Conservation (phyloP, 1,139 yeast species). For the Geotrichum restrictum region DNA sequence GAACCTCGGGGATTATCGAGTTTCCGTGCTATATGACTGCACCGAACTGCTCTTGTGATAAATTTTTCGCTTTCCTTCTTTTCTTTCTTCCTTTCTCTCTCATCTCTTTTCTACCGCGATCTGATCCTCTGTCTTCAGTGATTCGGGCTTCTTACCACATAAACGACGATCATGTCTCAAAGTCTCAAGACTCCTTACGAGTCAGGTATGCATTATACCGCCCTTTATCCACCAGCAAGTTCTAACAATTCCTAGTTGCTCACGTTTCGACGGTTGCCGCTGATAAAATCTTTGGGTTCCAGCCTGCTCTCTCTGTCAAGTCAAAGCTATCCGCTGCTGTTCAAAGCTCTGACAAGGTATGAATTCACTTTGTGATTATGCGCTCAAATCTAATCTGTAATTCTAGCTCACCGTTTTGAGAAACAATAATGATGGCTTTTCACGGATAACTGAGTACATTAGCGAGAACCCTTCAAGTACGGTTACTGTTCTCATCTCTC, state of each 20-base stretch:
- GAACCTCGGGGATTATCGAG: background rate
- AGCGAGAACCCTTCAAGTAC: slow-evolving; percentile 19
- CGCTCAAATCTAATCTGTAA: background rate
- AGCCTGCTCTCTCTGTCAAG: slow-evolving; percentile 48
- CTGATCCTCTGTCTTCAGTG: background rate
- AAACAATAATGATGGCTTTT: slow-evolving; percentile 54
- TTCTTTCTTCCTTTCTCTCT: background rate
- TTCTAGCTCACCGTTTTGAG: slow-evolving; percentile 40
- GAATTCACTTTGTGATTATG: background rate
- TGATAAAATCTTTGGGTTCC: slow-evolving; percentile 45
- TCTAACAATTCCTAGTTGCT: slow-evolving; percentile 26
- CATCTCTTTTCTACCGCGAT: background rate
- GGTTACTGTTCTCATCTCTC: slow-evolving; percentile 44
- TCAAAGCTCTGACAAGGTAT: slow-evolving; percentile 24
- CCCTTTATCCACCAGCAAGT: background rate
- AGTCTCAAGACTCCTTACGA: slow-evolving; percentile 11
- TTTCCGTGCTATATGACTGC: background rate
- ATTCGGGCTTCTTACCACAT: background rate
- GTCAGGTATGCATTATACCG: slow-evolving; percentile 12
- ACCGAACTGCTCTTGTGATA: background rate
- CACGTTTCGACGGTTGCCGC: slow-evolving; percentile 33
- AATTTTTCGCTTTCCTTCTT: background rate
- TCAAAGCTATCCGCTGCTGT: slow-evolving; percentile 37
- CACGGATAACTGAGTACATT: slow-evolving; percentile 39
- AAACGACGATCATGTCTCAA: background rate